These are phyloP conservation scores for Cryphonectria japonica DNA, from an alignment of 2,329 filamentous ascomycete species.

Conservation along the genomic window DNA sequence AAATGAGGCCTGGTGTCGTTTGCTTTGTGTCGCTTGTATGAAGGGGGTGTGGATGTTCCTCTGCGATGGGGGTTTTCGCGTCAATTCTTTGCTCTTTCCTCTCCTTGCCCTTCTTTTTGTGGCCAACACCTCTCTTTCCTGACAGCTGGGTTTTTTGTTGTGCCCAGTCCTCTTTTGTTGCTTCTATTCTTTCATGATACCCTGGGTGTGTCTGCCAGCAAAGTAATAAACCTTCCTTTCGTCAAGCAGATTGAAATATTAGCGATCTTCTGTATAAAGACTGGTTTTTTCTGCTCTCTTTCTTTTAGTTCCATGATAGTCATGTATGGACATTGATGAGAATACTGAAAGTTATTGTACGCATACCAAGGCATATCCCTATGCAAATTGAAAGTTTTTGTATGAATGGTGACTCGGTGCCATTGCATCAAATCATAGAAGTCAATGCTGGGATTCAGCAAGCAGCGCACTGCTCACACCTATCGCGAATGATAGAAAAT, in stretches of 20 bases:
- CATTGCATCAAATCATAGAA: too few species aligned
- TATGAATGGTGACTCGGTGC: too few species aligned
- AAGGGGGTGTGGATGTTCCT: not conserved
- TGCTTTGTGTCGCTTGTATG: too few species aligned
- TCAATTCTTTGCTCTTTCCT: not conserved
- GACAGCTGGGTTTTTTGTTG: not conserved
- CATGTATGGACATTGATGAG: too few species aligned
- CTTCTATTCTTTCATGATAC: not conserved
- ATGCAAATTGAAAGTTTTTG: too few species aligned
- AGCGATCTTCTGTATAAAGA: not conserved
- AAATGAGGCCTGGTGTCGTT: conserved; percentile 2
- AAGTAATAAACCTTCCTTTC: not conserved
- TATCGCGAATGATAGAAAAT: not conserved
- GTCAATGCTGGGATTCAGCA: too few species aligned
- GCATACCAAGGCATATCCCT: too few species aligned
- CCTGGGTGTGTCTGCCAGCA: not conserved
- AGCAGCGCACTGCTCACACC: too few species aligned
- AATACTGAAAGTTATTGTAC: too few species aligned
- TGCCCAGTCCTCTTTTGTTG: not conserved
- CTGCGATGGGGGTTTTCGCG: not conserved
- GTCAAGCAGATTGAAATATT: not conserved
- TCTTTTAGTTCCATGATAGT: too few species aligned
- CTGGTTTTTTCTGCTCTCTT: not conserved
- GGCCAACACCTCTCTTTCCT: not conserved
- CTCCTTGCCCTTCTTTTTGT: not conserved